phyloP scores from a whole-genome alignment of 2,329 filamentous ascomycete genomes.

The Penicillium sclerotiorum region DNA sequence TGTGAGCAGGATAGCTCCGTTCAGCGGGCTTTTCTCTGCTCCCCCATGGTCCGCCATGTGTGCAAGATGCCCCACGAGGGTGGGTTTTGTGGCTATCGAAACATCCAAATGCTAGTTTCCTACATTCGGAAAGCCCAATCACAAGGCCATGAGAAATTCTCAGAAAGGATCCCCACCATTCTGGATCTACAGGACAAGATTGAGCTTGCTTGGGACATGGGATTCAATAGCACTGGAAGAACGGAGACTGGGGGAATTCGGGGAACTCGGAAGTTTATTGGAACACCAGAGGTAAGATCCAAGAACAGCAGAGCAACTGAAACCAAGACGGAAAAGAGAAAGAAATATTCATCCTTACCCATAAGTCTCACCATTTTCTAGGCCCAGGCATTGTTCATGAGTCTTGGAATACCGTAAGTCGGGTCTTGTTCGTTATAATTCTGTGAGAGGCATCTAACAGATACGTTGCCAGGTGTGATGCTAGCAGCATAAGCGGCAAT shows the following conservation, averaged over 20 bases:
- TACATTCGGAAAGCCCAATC: slow-evolving; percentile 67
- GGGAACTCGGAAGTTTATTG: slow-evolving; percentile 93
- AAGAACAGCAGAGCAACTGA: too few relatives aligned
- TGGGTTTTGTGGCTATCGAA: slow-evolving; percentile 92
- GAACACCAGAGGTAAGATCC: slow-evolving; percentile 74
- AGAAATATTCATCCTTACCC: background rate
- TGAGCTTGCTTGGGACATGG: slow-evolving; percentile 83
- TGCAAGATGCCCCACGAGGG: slow-evolving; percentile 82
- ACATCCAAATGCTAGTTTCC: slow-evolving; percentile 88
- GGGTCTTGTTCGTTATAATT: background rate
- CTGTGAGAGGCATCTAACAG: background rate
- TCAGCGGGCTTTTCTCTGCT: slow-evolving; percentile 76
- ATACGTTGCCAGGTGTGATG: slow-evolving; percentile 54
- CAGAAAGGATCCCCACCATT: slow-evolving; percentile 68
- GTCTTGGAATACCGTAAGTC: slow-evolving; percentile 66
- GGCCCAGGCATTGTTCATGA: slow-evolving; percentile 77
- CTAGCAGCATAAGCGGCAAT: slow-evolving; percentile 59
- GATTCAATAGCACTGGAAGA: slow-evolving; percentile 74
- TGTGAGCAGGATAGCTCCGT: slow-evolving; percentile 67
- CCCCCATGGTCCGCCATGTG: slow-evolving; percentile 73
- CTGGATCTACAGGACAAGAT: slow-evolving; percentile 84
- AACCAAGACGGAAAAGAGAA: too few relatives aligned
- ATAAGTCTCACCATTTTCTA: slow-evolving; percentile 38
- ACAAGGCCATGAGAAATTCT: slow-evolving; percentile 63
- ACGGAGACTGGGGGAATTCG: slow-evolving; percentile 83